A percentile compares a stretch with the other conserved stretches of the same genome.
phyloP scores from a whole-genome alignment of 1,139 yeast genomes.

The Sugiyamaella castrensis region DNA sequence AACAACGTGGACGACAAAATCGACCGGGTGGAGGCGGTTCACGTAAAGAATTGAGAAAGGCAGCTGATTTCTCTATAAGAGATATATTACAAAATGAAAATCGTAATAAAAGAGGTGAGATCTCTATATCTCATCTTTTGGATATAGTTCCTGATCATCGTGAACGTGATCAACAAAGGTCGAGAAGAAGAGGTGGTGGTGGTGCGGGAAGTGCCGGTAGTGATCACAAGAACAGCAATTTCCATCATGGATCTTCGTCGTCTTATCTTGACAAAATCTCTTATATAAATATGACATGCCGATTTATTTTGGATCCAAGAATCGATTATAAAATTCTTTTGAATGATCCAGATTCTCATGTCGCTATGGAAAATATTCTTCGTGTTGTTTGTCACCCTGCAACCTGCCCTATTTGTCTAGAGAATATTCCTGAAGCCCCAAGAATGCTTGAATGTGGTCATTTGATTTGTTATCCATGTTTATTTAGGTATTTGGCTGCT shows the following conservation, averaged over 20 bases:
- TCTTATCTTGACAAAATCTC: constrained; percentile 56
- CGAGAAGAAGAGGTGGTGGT: not conserved
- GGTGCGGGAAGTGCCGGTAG: not conserved
- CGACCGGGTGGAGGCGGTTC: constrained; percentile 5
- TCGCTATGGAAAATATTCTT: constrained; percentile 59
- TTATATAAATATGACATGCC: constrained; percentile 80
- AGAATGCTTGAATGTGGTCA: constrained; percentile 96
- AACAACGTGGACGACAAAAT: not conserved
- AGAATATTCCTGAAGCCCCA: constrained; percentile 84
- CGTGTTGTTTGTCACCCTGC: constrained; percentile 74
- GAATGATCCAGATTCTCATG: constrained; percentile 70
- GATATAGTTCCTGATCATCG: constrained; percentile 25
- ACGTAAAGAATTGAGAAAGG: constrained; percentile 3
- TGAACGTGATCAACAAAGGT: constrained; percentile 11
- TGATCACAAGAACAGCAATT: not conserved
- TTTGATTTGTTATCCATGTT: constrained; percentile 78
- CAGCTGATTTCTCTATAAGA: constrained; percentile 3
- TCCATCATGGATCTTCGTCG: not conserved
- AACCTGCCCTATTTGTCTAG: constrained; percentile 86
- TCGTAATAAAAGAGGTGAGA: constrained; percentile 29
- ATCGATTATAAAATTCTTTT: constrained; percentile 56
- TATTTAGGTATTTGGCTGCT: constrained; percentile 66
- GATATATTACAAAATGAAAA: constrained; percentile 9
- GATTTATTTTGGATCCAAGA: constrained; percentile 67
- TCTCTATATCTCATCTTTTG: constrained; percentile 34